phyloP scores from a whole-genome alignment of 2,329 filamentous ascomycete genomes.

The Talaromyces sp. region DNA sequence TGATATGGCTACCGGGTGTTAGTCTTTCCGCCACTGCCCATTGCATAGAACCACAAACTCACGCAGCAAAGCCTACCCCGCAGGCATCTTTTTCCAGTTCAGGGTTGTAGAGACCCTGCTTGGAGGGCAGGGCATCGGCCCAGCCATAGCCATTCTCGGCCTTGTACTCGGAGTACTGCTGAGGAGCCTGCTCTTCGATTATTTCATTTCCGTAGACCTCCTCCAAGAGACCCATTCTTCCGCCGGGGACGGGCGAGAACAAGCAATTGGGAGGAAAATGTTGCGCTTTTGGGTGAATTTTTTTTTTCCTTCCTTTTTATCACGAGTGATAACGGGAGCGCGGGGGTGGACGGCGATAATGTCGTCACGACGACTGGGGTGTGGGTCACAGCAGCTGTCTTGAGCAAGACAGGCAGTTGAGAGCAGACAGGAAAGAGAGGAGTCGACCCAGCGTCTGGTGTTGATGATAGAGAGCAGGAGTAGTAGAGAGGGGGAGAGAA shows the following conservation, averaged over 20 bases:
- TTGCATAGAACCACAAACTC: constrained; percentile 35
- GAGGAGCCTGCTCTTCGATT: constrained; percentile 37
- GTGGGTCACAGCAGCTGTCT: constrained; percentile 10
- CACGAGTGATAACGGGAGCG: constrained; percentile 9
- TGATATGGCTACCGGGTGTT: constrained; percentile 69
- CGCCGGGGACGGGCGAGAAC: constrained; percentile 37
- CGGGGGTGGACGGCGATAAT: constrained; percentile 9
- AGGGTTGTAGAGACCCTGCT: constrained; percentile 98
- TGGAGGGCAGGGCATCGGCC: constrained; percentile 92
- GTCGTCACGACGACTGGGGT: constrained; percentile 12
- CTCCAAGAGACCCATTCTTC: constrained; percentile 50
- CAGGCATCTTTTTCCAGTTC: constrained; percentile 97
- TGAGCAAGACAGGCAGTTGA: constrained; percentile 1
- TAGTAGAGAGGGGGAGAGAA: background rate
- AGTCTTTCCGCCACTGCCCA: constrained; percentile 9
- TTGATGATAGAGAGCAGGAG: background rate
- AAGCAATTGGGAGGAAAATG: background rate
- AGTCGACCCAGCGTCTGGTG: constrained; percentile 8
- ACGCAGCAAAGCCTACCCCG: constrained; percentile 98
- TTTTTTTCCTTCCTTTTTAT: background rate
- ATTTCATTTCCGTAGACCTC: constrained; percentile 44
- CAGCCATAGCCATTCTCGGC: constrained; percentile 70
- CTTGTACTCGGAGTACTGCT: constrained; percentile 50
- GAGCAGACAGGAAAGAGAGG: background rate
- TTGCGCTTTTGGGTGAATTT: background rate